phyloP scores from a whole-genome alignment of 176 grass and related monocot genomes.

The Eremochloa ophiuroides region DNA sequence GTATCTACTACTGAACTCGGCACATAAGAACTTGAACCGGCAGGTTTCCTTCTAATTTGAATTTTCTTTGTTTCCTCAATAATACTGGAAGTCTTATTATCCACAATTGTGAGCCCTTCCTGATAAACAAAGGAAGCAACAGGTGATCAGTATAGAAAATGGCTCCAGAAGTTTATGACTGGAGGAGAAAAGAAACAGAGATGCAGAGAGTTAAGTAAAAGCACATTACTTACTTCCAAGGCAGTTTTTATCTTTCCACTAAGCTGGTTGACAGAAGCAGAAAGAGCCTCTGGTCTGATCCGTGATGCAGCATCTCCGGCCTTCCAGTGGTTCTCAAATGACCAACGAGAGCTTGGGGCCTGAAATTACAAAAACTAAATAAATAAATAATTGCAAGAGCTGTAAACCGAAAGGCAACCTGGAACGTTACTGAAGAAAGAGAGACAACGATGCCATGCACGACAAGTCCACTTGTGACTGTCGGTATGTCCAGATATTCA shows the following conservation, averaged over 20 bases:
- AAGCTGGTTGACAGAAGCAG: slow-evolving; percentile 85
- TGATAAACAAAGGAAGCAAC: slow-evolving; percentile 4
- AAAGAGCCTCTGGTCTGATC: slow-evolving; percentile 66
- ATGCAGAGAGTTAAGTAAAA: not conserved
- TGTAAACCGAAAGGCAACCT: not conserved
- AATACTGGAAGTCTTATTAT: slow-evolving; percentile 52
- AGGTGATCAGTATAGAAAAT: not conserved
- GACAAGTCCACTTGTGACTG: not conserved
- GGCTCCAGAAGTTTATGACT: not conserved
- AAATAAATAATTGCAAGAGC: not conserved
- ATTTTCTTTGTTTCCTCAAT: slow-evolving; percentile 72
- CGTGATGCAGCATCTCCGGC: slow-evolving; percentile 41
- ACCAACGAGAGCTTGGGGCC: slow-evolving; percentile 27
- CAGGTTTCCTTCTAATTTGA: slow-evolving; percentile 50
- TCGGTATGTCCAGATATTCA: not conserved
- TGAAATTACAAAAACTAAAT: not conserved
- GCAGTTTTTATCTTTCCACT: slow-evolving; percentile 87
- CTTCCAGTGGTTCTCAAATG: slow-evolving; percentile 41
- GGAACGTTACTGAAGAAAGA: not conserved
- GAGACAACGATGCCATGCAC: not conserved
- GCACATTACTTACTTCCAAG: slow-evolving; percentile 74
- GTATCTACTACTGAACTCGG: slow-evolving; percentile 9
- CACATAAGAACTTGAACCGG: slow-evolving; percentile 12
- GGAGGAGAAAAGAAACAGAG: not conserved
- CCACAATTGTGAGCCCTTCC: slow-evolving; percentile 49